Conservation (phyloP, 306 rosid species). For the Glycine tomentella region DNA sequence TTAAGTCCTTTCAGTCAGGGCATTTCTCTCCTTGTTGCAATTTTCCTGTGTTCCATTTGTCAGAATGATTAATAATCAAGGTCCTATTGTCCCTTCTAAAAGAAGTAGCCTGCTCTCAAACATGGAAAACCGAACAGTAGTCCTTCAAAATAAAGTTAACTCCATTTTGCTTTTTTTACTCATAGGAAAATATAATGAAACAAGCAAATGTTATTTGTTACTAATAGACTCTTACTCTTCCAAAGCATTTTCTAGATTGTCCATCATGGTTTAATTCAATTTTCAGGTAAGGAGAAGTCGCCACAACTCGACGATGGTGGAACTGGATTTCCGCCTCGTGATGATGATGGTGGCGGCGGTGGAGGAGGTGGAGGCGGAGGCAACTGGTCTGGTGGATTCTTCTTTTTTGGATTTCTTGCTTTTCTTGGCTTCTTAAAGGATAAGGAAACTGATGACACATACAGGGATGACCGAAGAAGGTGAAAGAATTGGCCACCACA, state of each 20-base stretch:
- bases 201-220: conserved; percentile 12
- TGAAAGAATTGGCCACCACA: conserved; percentile 33
- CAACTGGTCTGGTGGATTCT: conserved; percentile 94
- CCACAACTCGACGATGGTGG: conserved; percentile 87
- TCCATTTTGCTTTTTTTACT: background rate
- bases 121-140: conserved; percentile 20
- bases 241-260: conserved; percentile 21
- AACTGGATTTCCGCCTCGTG: conserved; percentile 87
- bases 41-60: conserved; percentile 31
- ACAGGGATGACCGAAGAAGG: conserved; percentile 64
- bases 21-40: conserved; percentile 14
- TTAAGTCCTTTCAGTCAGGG: conserved; percentile 20
- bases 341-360: conserved; percentile 87
- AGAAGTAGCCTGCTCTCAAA: conserved; percentile 11
- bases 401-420: conserved; percentile 96
- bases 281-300: conserved; percentile 91
- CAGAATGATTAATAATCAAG: conserved; percentile 7
- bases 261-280: conserved; percentile 31
- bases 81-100: background rate
- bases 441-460: conserved; percentile 76
- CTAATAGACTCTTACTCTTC: background rate
- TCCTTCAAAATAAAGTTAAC: background rate
- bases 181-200: background rate
- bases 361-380: conserved; percentile 99
- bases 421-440: conserved; percentile 91